Evolutionary conservation across 2,329 filamentous ascomycete genomes (phyloP), one percentile per base, ranked within the genome.

Genomic region (Aspergillus ustus): DNA sequence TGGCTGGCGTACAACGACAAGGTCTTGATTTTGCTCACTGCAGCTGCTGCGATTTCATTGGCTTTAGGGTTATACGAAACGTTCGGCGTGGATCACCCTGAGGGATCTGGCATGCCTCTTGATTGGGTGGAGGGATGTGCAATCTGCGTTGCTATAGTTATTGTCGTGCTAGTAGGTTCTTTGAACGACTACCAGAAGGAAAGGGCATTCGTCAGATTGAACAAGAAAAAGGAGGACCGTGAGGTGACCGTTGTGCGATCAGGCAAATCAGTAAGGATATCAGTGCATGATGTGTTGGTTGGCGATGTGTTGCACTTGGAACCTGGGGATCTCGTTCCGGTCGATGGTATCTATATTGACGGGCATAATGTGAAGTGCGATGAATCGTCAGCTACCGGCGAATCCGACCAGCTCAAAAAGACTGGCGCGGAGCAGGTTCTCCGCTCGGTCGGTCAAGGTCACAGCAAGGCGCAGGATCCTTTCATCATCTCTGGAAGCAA

Each of bases 101-200:
- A 70, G 2, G 52, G 62, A 2, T 34, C 46, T n/a, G 67, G 72
- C 52, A 64, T 65, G 28, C 67, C 67, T 1, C 85, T 90, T 11
- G 87, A 91, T 70, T 94, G 91, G 91, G 89, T 93, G 4, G 91
- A 94, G 75, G 91, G 91, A 65, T 87, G 93, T 11, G 91, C 91
- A 6, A 92, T 93, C 65, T 87, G 92, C 46, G 85, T 89, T 25
- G 91, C 91, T 56, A 91, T 93, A 62, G 73, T 89, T 17, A 88
- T 93, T 64, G 91, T 93, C 50, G 89, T 93, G 2, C 75, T 90
- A 22, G 91, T 92, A 20, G 91, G 90, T 61, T 90, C 91, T 17
- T 78, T 88, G 31, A 93, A 92, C 67, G 91, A 93, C 72, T 93
- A 88, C 83, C 91, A 93, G 70, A 93, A 93, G 75, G 91, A 93